Evolutionary conservation across 306 rosid species (phyloP), one percentile per base, ranked within the genome.

Genomic region (Cicer judaicum): DNA sequence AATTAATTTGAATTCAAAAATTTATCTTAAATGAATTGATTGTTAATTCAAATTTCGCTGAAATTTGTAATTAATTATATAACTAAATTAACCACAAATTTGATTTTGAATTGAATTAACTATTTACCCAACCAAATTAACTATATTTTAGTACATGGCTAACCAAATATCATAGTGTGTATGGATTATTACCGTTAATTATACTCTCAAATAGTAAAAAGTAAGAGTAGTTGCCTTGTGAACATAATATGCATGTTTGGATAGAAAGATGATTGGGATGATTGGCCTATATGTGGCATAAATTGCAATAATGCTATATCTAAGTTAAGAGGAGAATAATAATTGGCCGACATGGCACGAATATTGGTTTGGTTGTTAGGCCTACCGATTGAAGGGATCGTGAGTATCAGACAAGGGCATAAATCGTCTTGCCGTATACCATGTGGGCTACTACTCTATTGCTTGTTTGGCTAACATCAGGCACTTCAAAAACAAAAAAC

Each of bases 281-380:
- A 38, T 50, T 54, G 81, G 81, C 41, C 67, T 55, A 41, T 8
- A 54, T 9, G 48, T 47, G 50, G 72, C 46, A 66, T 41, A 43
- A 61, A 52, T 36, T 50, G 74, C 73, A 60, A 83, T 70, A 70
- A 71, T 61, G 64, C 9, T 24, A 50, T 73, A 21, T 73, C 36
- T 38, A 46, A 78, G 63, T 43, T 42, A 29, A 38, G 73, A 41
- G 59, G 36, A 63, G 16, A 41, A n/a, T 38, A 38, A 83, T 71
- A 65, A 83, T 71, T 79, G 82, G 46, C 75, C 78, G 70, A 75
- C 79, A 83, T 64, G 68, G 34, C 55, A 60, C 73, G 36, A 42
- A 56, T 10, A 36, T 41, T 74, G 41, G 38, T 29, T 76, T 68
- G 74, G 84, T 49, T 66, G 81, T 59, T 64, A 57, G 81, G 79